Percentiles rank a stretch among this genome's conserved stretches.
These are phyloP conservation scores for Cucumis cinereus DNA, from an alignment of 306 rosid genomes.

Conservation along the genomic window DNA sequence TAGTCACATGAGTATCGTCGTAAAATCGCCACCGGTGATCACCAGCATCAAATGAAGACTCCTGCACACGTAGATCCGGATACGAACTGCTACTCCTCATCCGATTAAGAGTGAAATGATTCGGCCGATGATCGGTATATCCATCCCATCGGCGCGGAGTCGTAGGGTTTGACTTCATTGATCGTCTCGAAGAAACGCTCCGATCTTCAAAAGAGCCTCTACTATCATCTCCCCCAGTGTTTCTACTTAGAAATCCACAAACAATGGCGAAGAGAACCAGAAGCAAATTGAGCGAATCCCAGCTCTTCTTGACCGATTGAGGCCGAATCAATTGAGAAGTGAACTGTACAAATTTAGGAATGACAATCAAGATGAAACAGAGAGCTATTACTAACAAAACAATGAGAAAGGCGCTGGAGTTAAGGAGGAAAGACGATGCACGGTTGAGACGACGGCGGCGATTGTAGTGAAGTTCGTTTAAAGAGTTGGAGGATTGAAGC, in stretches of 20 bases:
- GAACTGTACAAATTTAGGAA: constrained; percentile 46
- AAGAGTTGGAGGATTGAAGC: constrained; percentile 21
- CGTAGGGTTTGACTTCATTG: constrained; percentile 22
- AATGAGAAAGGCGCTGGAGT: constrained; percentile 38
- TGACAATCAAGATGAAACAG: constrained; percentile 26
- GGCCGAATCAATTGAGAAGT: constrained; percentile 44
- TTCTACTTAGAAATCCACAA: constrained; percentile 65
- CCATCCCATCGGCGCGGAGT: constrained; percentile 40
- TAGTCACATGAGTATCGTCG: constrained; percentile 44
- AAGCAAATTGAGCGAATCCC: constrained; percentile 67
- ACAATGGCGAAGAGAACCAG: constrained; percentile 80
- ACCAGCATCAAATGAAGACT: constrained; percentile 24
- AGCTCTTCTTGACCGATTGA: constrained; percentile 49
- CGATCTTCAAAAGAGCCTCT: constrained; percentile 21
- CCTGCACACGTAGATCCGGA: constrained; percentile 74
- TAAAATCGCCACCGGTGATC: constrained; percentile 53
- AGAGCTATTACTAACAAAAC: constrained; percentile 27
- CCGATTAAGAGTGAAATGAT: constrained; percentile 9
- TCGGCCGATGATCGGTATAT: constrained; percentile 30
- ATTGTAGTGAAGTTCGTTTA: not conserved
- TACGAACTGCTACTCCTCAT: constrained; percentile 67
- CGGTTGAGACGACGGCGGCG: constrained; percentile 25
- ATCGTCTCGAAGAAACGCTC: constrained; percentile 3
- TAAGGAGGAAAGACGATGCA: constrained; percentile 28
- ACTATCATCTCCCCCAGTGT: constrained; percentile 10